phyloP scores from a whole-genome alignment of 225 moss, liverwort and hornwort genomes.

The Sphagnum tenellum region DNA sequence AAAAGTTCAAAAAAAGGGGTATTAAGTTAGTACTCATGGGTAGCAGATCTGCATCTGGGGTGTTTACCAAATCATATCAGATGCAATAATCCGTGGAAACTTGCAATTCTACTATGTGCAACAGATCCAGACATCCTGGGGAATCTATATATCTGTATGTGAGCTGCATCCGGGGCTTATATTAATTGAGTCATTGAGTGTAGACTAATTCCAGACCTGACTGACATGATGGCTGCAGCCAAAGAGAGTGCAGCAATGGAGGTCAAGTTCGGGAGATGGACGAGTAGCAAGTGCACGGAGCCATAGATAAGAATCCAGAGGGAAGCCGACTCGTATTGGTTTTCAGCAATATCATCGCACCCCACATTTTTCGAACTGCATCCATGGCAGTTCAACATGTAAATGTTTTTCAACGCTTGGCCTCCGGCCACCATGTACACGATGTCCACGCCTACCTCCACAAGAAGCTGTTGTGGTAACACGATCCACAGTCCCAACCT shows the following conservation, averaged over 20 bases:
- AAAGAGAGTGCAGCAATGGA: not conserved
- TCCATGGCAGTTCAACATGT: not conserved
- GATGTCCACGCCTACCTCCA: conserved; percentile 3
- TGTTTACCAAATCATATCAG: no score
- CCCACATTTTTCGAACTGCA: not conserved
- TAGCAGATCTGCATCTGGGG: no score
- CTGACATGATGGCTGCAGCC: conserved; percentile 4
- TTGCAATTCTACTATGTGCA: no score
- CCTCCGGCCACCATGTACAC: conserved; percentile 12
- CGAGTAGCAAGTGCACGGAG: not conserved
- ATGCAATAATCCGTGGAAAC: no score
- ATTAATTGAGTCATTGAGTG: no score
- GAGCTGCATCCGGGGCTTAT: no score
- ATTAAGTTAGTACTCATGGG: no score
- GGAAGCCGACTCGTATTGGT: not conserved
- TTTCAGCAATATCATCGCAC: no score
- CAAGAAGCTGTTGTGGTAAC: conserved; percentile 2
- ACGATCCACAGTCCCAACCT: conserved; percentile 5
- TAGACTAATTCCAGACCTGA: not conserved
- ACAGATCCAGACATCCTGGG: no score
- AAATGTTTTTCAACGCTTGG: not conserved
- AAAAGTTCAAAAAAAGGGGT: no score
- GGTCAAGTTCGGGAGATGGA: not conserved
- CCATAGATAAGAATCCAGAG: conserved; percentile 7
- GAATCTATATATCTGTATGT: no score